Conservation (phyloP, 75 land plant species). For the Pinus taeda region DNA sequence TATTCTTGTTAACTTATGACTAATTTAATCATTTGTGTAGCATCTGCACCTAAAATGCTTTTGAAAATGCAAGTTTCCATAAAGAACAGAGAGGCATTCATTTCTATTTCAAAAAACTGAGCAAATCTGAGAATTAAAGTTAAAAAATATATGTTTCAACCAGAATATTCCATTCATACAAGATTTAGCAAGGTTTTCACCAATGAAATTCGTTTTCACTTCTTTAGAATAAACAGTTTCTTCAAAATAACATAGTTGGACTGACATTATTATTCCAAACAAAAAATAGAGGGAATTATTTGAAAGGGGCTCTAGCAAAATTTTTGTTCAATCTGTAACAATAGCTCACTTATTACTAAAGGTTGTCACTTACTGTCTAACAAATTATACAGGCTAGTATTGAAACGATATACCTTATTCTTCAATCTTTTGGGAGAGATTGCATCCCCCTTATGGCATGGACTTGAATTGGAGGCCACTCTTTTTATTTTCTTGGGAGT, state of each 20-base stretch:
- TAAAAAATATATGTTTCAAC: background rate
- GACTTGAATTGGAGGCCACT: slow-evolving; percentile 2
- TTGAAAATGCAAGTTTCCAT: background rate
- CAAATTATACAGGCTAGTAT: background rate
- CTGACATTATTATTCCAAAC: background rate
- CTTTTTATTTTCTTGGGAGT: background rate
- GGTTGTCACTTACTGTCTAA: background rate
- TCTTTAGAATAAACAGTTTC: no score
- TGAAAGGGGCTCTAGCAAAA: background rate
- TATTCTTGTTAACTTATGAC: background rate
- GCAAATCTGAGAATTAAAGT: background rate
- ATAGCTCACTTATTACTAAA: background rate
- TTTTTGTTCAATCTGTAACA: background rate
- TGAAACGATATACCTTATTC: background rate
- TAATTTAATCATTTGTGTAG: background rate
- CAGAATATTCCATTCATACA: background rate
- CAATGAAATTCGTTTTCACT: no score
- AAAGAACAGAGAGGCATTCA: background rate
- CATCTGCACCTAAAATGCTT: background rate
- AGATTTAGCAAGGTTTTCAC: background rate
- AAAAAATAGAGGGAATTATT: background rate
- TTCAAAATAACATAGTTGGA: no score
- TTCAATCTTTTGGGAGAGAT: background rate
- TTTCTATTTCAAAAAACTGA: background rate
- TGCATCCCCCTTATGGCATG: background rate